A percentile compares a stretch with the other conserved stretches of the same genome.
phyloP scores from a whole-genome alignment of 192 early-diverging fungal species.

The Jimgerdemannia lactiflua region DNA sequence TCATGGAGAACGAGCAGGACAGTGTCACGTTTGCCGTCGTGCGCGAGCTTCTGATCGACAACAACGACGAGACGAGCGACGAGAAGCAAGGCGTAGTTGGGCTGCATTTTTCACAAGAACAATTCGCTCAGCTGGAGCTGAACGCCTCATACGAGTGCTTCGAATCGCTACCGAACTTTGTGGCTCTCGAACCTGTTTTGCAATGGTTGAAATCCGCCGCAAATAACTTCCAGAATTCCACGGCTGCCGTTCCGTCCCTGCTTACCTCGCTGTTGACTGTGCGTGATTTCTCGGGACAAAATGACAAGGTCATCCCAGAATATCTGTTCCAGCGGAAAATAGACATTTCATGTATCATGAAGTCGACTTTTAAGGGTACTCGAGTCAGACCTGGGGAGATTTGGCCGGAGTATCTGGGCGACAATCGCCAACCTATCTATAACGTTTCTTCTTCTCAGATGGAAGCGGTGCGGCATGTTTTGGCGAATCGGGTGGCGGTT shows the following conservation, averaged over 20 bases:
- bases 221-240: neutral
- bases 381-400: neutral
- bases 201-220: neutral
- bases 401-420: neutral
- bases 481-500: slow-evolving; percentile 23
- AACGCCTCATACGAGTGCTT: neutral
- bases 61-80: neutral
- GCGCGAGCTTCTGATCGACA: neutral
- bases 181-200: neutral
- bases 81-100: neutral
- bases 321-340: neutral
- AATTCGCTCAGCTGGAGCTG: neutral
- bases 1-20: neutral
- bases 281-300: neutral
- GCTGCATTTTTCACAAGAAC: neutral
- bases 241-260: neutral
- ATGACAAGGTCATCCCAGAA: neutral
- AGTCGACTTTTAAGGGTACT: neutral
- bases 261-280: neutral
- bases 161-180: neutral
- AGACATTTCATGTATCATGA: slow-evolving; percentile 8
- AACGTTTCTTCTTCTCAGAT: slow-evolving; percentile 19
- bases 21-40: neutral
- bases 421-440: slow-evolving; percentile 4
- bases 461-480: slow-evolving; percentile 16